A percentile compares a stretch with the other conserved stretches of the same genome.
These are phyloP conservation scores for Xylaria scruposa DNA, from an alignment of 495 filamentous ascomycete genomes.

Conservation along the genomic window DNA sequence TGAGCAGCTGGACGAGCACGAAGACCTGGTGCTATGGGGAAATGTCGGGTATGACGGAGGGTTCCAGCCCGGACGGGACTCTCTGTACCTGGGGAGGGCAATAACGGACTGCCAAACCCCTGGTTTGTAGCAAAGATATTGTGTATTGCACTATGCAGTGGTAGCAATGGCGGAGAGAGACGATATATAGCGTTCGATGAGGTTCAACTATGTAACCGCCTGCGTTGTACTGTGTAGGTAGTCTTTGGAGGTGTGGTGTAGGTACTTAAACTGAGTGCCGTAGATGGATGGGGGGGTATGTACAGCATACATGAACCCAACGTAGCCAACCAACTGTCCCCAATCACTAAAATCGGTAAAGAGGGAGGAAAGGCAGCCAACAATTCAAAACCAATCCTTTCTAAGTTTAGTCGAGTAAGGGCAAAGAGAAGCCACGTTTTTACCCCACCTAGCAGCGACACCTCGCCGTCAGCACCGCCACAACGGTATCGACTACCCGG, in stretches of 20 bases:
- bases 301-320: slow-evolving; percentile 12
- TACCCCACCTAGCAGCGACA: slow-evolving; percentile 18
- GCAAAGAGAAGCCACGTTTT: slow-evolving; percentile 20
- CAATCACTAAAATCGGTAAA: slow-evolving; percentile 15
- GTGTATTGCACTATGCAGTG: background rate
- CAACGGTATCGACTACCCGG: background rate
- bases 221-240: slow-evolving; percentile 2
- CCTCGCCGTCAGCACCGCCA: slow-evolving; percentile 9
- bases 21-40: slow-evolving; percentile 12
- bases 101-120: background rate
- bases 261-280: background rate
- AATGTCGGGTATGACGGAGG: slow-evolving; percentile 27
- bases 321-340: slow-evolving; percentile 10
- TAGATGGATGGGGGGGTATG: slow-evolving; percentile 9
- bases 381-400: slow-evolving; percentile 17
- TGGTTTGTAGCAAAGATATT: slow-evolving; percentile 11
- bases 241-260: slow-evolving; percentile 5
- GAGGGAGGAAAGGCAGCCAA: slow-evolving; percentile 16
- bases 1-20: background rate
- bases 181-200: slow-evolving; percentile 1
- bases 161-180: slow-evolving; percentile 9
- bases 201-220: slow-evolving; percentile 11
- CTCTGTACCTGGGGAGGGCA: background rate
- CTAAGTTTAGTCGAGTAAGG: background rate
- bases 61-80: slow-evolving; percentile 1